phyloP scores from a whole-genome alignment of 805 yeast genomes.

The Isabelozyma pseudorhagii region DNA sequence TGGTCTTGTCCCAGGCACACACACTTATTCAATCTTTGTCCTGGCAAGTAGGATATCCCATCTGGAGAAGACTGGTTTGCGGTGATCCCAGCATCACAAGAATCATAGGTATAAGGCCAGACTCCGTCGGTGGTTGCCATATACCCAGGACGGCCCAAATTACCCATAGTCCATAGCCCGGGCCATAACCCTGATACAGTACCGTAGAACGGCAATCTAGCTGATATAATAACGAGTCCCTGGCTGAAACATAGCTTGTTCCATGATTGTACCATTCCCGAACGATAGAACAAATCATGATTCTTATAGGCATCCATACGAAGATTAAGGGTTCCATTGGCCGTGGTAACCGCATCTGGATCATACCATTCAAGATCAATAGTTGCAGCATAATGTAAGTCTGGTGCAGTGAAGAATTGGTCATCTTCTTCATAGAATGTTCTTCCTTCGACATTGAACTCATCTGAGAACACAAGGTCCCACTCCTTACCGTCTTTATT shows the following conservation, averaged over 20 bases:
- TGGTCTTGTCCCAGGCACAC: constrained; percentile 36
- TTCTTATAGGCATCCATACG: constrained; percentile 38
- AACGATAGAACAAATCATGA: constrained; percentile 33
- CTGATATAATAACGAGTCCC: constrained; percentile 30
- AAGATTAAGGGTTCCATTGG: constrained; percentile 32
- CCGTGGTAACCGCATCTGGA: constrained; percentile 41
- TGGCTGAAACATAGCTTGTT: constrained; percentile 36
- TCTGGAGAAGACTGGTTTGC: constrained; percentile 40
- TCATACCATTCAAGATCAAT: constrained; percentile 44
- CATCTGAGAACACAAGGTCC: constrained; percentile 39
- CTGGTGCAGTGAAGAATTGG: constrained; percentile 41
- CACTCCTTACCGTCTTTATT: constrained; percentile 15
- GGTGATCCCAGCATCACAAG: constrained; percentile 40
- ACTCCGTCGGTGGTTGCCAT: constrained; percentile 36
- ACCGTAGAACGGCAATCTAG: constrained; percentile 35
- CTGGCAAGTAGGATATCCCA: constrained; percentile 40
- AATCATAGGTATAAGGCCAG: constrained; percentile 40
- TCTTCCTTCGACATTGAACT: constrained; percentile 41
- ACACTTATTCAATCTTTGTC: constrained; percentile 32
- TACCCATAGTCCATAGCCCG: constrained; percentile 42
- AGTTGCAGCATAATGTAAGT: constrained; percentile 41
- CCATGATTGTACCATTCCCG: constrained; percentile 42
- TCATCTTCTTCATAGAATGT: constrained; percentile 44
- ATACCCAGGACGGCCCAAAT: constrained; percentile 39
- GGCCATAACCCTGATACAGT: constrained; percentile 40